phyloP scores from a whole-genome alignment of 208 protist genomes.

The Acanthamoeba castellanii region DNA sequence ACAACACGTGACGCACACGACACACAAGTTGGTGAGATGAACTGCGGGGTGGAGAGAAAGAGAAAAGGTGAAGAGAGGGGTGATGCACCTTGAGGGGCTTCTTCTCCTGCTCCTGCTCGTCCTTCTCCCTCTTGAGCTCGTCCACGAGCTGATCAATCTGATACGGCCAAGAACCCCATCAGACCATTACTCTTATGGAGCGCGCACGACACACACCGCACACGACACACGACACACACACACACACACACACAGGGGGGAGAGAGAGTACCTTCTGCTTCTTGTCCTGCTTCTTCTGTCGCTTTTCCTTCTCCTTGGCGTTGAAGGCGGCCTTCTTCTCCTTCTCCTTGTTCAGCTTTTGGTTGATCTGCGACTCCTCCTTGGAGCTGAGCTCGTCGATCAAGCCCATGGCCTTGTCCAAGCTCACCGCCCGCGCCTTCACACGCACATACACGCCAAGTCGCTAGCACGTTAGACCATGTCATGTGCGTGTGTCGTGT shows the following conservation, averaged over 20 bases:
- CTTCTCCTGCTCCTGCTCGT: not conserved
- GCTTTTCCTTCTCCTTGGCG: slow-evolving; percentile 16
- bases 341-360: slow-evolving; percentile 33
- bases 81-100: not conserved
- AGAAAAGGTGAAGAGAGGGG: not conserved
- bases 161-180: not conserved
- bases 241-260: not conserved
- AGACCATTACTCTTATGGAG: too few species aligned
- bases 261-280: slow-evolving; percentile 15
- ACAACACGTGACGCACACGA: not conserved
- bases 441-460: not conserved
- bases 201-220: too few species aligned
- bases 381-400: not conserved
- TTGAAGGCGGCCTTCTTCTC: not conserved
- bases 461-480: not conserved
- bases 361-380: slow-evolving; percentile 36
- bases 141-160: not conserved
- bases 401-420: slow-evolving; percentile 51
- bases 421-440: not conserved
- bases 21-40: not conserved
- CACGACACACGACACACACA: too few species aligned
- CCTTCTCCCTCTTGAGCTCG: slow-evolving; percentile 29
- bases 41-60: not conserved
- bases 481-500: not conserved
- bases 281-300: slow-evolving; percentile 47